These are phyloP conservation scores for Bryoglossum gracile DNA, from an alignment of 495 filamentous ascomycete species.

Conservation along the genomic window DNA sequence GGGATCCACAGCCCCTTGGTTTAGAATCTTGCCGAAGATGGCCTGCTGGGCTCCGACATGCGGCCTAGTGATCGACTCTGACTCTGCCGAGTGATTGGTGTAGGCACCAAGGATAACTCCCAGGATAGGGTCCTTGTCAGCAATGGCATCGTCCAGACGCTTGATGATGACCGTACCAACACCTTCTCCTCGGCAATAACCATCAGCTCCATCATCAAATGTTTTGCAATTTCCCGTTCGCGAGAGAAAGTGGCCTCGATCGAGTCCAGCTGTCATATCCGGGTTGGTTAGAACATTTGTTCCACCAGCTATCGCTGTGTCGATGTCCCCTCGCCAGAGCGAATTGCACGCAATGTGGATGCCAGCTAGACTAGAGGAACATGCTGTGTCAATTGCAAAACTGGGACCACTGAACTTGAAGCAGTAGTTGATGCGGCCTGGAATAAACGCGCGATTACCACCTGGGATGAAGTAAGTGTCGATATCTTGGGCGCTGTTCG, in stretches of 20 bases:
- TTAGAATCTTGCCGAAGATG: slow-evolving; percentile 62
- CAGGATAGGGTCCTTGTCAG: slow-evolving; percentile 67
- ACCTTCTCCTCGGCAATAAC: slow-evolving; percentile 69
- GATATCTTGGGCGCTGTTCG: slow-evolving; percentile 79
- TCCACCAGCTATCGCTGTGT: slow-evolving; percentile 53
- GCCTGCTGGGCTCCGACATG: slow-evolving; percentile 45
- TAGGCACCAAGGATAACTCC: slow-evolving; percentile 44
- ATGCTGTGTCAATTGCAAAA: slow-evolving; percentile 82
- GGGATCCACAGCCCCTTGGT: slow-evolving; percentile 60
- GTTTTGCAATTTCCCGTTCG: slow-evolving; percentile 38
- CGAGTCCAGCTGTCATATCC: slow-evolving; percentile 57
- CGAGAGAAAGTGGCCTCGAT: slow-evolving; percentile 66
- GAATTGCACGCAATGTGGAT: slow-evolving; percentile 39
- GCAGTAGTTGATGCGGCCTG: slow-evolving; percentile 77
- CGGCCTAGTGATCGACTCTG: slow-evolving; percentile 49
- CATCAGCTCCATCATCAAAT: slow-evolving; percentile 69
- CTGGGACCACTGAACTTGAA: slow-evolving; percentile 87
- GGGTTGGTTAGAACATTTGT: slow-evolving; percentile 76
- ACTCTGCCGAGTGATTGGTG: slow-evolving; percentile 70
- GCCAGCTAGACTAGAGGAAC: slow-evolving; percentile 41
- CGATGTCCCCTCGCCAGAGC: slow-evolving; percentile 14
- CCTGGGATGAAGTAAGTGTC: slow-evolving; percentile 91
- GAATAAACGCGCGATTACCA: slow-evolving; percentile 77
- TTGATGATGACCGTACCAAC: slow-evolving; percentile 67
- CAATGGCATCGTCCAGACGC: slow-evolving; percentile 65